Evolutionary conservation across 164 flowering plant species (phyloP).

Genomic region (Tinospora cordifolia): DNA sequence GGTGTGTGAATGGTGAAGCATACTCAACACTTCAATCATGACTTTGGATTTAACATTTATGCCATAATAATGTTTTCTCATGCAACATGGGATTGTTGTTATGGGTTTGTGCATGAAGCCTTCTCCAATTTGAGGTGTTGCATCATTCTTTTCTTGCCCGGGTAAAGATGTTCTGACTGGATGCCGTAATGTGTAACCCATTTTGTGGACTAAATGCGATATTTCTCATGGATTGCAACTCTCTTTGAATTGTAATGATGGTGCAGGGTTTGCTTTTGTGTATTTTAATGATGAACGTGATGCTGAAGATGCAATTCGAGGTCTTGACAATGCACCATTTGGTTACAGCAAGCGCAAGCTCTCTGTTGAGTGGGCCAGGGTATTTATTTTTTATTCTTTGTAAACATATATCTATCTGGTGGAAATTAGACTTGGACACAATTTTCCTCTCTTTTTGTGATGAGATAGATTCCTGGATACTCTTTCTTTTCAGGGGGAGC

Average conservation of each 20-base stretch:
- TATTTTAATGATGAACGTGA: constrained; percentile 90
- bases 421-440: background rate
- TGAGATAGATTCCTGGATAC: no score
- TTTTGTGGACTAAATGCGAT: background rate
- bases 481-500: constrained; percentile 39
- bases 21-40: constrained; percentile 58
- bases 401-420: no score
- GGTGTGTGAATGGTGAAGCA: constrained; percentile 72
- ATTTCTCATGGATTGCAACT: background rate
- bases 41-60: constrained; percentile 47
- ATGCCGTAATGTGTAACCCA: constrained; percentile 15
- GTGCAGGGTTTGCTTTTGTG: constrained; percentile 92
- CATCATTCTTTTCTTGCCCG: constrained; percentile 37
- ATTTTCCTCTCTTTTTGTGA: no score
- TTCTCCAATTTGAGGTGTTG: constrained; percentile 69
- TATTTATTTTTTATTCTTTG: constrained; percentile 11
- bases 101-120: constrained; percentile 60
- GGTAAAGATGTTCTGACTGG: constrained; percentile 28
- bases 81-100: constrained; percentile 44
- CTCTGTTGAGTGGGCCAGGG: constrained; percentile 95
- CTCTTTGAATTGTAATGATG: background rate
- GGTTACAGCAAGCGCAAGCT: constrained; percentile 70
- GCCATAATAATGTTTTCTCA: constrained; percentile 50
- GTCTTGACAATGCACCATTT: constrained; percentile 67
- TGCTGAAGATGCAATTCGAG: constrained; percentile 85